Percentiles rank a stretch among this genome's conserved stretches.
Evolutionary conservation across 768 basidiomycete genomes (phyloP).

Genomic region (Neoboletus brunneissimus): DNA sequence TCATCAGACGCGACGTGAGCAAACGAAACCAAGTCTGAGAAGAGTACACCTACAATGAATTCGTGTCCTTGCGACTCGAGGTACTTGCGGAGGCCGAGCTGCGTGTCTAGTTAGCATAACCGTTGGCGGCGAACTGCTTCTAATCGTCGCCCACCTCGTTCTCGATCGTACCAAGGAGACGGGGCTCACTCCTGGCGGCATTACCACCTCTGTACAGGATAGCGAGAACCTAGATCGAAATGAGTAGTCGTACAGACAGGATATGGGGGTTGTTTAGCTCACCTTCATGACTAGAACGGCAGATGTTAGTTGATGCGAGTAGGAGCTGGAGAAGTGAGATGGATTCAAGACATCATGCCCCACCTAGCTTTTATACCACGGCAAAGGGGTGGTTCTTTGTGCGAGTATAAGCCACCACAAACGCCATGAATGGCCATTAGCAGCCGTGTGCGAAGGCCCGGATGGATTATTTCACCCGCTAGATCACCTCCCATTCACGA

Average conservation of each 20-base stretch:
- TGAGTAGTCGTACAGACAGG: neutral
- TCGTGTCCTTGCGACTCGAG: constrained; percentile 72
- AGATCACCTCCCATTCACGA: neutral
- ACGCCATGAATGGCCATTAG: neutral
- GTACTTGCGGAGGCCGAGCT: constrained; percentile 76
- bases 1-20: constrained; percentile 6
- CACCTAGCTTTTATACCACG: constrained; percentile 20
- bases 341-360: neutral
- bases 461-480: neutral
- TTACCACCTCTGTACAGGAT: constrained; percentile 69
- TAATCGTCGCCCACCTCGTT: constrained; percentile 52
- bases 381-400: neutral
- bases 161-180: constrained; percentile 77
- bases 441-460: neutral
- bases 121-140: neutral
- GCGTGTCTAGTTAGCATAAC: neutral
- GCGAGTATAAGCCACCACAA: neutral
- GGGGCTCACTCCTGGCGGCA: constrained; percentile 65
- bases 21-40: neutral
- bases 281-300: constrained; percentile 43
- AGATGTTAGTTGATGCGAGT: neutral
- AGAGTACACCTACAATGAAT: constrained; percentile 49
- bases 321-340: constrained; percentile 7
- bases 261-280: neutral
- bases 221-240: constrained; percentile 54